These are phyloP conservation scores for Epichloe gansuensis DNA, from an alignment of 2,329 filamentous ascomycete genomes.

Conservation along the genomic window DNA sequence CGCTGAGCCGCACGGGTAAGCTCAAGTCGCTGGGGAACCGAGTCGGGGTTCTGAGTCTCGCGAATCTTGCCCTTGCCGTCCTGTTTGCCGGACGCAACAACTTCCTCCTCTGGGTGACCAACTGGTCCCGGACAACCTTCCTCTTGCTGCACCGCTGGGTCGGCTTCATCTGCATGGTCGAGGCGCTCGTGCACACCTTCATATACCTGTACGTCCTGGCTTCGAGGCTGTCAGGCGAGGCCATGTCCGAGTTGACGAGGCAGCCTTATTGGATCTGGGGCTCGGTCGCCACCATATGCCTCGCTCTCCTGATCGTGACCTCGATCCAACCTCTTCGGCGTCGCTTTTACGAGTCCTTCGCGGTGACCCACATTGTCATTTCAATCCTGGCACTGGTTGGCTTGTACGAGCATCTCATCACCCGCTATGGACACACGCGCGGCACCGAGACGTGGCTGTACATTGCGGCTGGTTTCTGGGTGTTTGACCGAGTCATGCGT, in stretches of 20 bases:
- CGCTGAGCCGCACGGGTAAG: background rate
- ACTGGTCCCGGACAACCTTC: slow-evolving; percentile 25
- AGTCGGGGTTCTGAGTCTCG: slow-evolving; percentile 22
- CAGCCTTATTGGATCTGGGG: slow-evolving; percentile 24
- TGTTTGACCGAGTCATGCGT: slow-evolving; percentile 17
- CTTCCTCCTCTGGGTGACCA: slow-evolving; percentile 21
- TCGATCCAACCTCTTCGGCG: slow-evolving; percentile 18
- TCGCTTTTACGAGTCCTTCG: slow-evolving; percentile 22
- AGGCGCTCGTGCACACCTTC: slow-evolving; percentile 46
- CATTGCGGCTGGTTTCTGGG: slow-evolving; percentile 21
- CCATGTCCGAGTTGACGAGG: slow-evolving; percentile 7
- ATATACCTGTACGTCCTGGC: slow-evolving; percentile 19
- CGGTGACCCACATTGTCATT: slow-evolving; percentile 20
- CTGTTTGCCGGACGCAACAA: slow-evolving; percentile 25
- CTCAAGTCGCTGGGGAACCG: slow-evolving; percentile 17
- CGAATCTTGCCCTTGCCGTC: slow-evolving; percentile 20
- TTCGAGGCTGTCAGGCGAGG: background rate
- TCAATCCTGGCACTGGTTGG: slow-evolving; percentile 21
- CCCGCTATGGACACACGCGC: slow-evolving; percentile 22
- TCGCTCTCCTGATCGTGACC: slow-evolving; percentile 14
- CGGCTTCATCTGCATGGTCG: slow-evolving; percentile 63
- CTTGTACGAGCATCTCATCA: slow-evolving; percentile 25
- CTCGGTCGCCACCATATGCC: slow-evolving; percentile 19
- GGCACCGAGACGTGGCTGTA: slow-evolving; percentile 27
- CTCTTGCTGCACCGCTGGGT: slow-evolving; percentile 26